Percentiles rank a stretch among this genome's conserved stretches.
Evolutionary conservation across 768 basidiomycete genomes (phyloP).

Genomic region (Podaxis pistillaris): DNA sequence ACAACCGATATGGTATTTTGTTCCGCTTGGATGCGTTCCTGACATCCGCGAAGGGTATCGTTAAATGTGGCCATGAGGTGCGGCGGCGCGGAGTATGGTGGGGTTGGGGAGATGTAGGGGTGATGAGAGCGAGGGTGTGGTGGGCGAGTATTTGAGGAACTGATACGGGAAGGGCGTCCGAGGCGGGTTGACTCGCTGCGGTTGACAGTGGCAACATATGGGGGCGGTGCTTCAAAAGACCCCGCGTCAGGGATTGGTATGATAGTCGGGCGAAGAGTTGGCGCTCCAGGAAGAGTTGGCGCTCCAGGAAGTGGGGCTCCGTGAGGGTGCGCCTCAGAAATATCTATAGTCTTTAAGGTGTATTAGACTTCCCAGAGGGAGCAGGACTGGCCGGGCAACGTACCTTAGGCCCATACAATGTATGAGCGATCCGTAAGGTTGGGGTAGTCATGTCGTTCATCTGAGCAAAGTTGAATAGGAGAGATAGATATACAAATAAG

Average conservation of each 20-base stretch:
- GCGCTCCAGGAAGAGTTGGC: not conserved
- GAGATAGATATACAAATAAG: not conserved
- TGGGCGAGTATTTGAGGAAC: not conserved
- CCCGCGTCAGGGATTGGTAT: not conserved
- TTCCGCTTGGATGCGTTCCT: conserved; percentile 1
- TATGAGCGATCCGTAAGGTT: not conserved
- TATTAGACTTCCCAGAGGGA: not conserved
- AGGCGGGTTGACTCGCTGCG: not conserved
- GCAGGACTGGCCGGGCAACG: not conserved
- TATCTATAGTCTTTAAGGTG: not conserved
- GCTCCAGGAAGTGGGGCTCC: not conserved
- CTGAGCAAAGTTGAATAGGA: not conserved
- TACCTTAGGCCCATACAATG: conserved; percentile 10
- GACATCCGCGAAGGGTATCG: not conserved
- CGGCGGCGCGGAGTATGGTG: not conserved
- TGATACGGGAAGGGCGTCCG: not conserved
- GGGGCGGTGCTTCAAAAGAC: not conserved
- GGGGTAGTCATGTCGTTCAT: not conserved
- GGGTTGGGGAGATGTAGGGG: not conserved
- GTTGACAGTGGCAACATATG: not conserved
- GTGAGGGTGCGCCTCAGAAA: not conserved
- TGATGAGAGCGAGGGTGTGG: not conserved
- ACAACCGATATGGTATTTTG: not conserved
- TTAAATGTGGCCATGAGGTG: not conserved
- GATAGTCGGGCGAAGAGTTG: not conserved